Evolutionary conservation across 1,284 basidiomycete species (phyloP).

Genomic region (Tranzscheliella williamsii): DNA sequence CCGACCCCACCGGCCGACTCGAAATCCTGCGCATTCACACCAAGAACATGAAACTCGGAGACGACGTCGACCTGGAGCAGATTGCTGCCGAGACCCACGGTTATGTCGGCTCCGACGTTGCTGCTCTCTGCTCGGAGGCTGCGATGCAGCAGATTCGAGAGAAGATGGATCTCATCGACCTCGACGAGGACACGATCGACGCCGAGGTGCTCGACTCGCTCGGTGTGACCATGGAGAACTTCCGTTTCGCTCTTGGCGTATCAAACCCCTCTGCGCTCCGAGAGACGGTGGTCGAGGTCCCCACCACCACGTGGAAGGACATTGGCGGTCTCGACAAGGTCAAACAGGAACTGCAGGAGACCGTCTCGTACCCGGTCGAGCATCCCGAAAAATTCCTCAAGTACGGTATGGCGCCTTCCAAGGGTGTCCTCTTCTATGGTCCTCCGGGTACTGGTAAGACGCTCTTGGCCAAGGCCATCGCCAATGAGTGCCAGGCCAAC

Average conservation of each 20-base stretch:
- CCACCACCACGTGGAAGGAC: conserved; percentile 96
- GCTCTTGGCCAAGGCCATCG: conserved; percentile 91
- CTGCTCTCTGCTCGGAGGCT: conserved; percentile 92
- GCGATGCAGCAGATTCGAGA: conserved; percentile 99
- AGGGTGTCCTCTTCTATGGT: conserved; percentile 97
- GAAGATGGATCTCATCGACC: conserved; percentile 93
- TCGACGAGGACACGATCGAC: conserved; percentile 81
- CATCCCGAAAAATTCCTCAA: conserved; percentile 99
- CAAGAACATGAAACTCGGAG: conserved; percentile 99
- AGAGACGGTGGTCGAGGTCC: conserved; percentile 94
- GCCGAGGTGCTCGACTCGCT: conserved; percentile 94
- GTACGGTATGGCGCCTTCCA: conserved; percentile 98
- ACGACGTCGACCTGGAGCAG: conserved; percentile 94
- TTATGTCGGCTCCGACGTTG: conserved; percentile 97
- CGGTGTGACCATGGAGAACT: conserved; percentile 97
- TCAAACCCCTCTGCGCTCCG: conserved; percentile 96
- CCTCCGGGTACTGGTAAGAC: conserved; percentile 98
- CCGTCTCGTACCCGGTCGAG: conserved; percentile 98
- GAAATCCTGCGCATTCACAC: conserved; percentile 99
- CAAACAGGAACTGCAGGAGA: conserved; percentile 98
- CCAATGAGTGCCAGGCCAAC: conserved; percentile 99
- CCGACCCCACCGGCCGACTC: conserved; percentile 95
- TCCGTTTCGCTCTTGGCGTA: conserved; percentile 90
- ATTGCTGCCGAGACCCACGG: conserved; percentile 99
- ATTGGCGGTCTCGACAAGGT: conserved; percentile 99